A percentile compares a stretch with the other conserved stretches of the same genome.
Conservation (phyloP, 2,329 filamentous ascomycete genomes). For the Leptographium flavum region DNA sequence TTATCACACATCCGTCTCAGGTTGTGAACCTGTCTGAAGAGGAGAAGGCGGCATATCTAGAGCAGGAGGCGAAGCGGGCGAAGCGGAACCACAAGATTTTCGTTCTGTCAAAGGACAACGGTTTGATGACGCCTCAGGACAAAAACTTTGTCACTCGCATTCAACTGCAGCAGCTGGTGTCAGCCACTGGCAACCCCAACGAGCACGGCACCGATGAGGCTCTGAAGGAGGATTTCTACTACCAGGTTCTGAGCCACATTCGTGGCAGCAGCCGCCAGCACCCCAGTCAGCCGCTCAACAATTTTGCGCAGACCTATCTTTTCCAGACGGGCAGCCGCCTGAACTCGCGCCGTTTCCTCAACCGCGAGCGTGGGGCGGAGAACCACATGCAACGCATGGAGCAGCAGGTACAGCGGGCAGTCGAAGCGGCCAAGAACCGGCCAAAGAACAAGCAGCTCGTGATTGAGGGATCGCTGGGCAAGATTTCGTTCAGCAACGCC, state of each 20-base stretch:
- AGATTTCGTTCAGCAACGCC: conserved; percentile 97
- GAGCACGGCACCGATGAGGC: conserved; percentile 69
- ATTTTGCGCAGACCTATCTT: conserved; percentile 95
- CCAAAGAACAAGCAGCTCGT: conserved; percentile 96
- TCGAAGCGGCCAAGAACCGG: conserved; percentile 92
- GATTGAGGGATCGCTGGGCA: conserved; percentile 88
- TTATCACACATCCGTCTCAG: conserved; percentile 52
- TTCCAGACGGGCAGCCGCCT: conserved; percentile 86
- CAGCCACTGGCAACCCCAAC: conserved; percentile 75
- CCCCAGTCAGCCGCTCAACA: conserved; percentile 81
- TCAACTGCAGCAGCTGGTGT: conserved; percentile 88
- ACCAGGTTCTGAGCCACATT: conserved; percentile 93
- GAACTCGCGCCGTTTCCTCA: conserved; percentile 56
- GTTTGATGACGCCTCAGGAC: conserved; percentile 96
- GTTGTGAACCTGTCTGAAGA: conserved; percentile 67
- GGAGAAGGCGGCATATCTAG: conserved; percentile 68
- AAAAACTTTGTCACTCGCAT: conserved; percentile 99
- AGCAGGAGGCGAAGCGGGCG: conserved; percentile 85
- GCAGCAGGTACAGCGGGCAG: conserved; percentile 92
- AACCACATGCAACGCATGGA: conserved; percentile 99
- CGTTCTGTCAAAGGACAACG: conserved; percentile 83
- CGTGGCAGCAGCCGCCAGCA: conserved; percentile 80
- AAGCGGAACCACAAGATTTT: conserved; percentile 99
- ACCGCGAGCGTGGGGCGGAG: conserved; percentile 59
- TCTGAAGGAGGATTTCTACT: conserved; percentile 91